These are phyloP conservation scores for Podaxis carcinomalis DNA, from an alignment of 768 basidiomycete species.

Conservation along the genomic window DNA sequence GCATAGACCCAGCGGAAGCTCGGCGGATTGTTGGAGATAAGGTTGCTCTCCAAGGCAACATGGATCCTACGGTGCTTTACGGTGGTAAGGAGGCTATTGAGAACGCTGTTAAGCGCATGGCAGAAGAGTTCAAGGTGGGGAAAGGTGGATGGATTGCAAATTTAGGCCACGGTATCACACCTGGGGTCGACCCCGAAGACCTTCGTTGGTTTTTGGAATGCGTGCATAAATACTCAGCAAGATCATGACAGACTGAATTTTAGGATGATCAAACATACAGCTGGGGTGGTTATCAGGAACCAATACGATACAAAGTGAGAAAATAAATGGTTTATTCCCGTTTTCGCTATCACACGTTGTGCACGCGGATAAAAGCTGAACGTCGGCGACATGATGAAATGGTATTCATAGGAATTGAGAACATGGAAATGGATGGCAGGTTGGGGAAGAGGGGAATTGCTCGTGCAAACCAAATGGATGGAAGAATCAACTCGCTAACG, in stretches of 20 bases:
- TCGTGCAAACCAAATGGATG: conserved; percentile 16
- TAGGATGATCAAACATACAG: background rate
- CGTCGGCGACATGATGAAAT: background rate
- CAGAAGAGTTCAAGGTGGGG: conserved; percentile 63
- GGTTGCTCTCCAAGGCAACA: conserved; percentile 85
- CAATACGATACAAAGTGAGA: background rate
- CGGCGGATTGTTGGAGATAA: conserved; percentile 54
- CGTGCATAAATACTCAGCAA: conserved; percentile 72
- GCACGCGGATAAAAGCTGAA: conserved; percentile 6
- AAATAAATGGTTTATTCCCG: background rate
- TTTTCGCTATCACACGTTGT: background rate
- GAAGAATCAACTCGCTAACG: conserved; percentile 9
- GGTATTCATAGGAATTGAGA: conserved; percentile 13
- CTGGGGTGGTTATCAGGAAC: background rate
- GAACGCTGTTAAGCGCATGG: conserved; percentile 77
- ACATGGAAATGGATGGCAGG: conserved; percentile 25
- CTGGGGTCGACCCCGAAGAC: conserved; percentile 92
- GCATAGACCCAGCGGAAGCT: conserved; percentile 72
- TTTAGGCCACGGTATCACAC: conserved; percentile 95
- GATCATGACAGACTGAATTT: conserved; percentile 11
- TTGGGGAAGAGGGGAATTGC: conserved; percentile 29
- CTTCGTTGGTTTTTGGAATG: conserved; percentile 89
- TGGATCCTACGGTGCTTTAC: conserved; percentile 86
- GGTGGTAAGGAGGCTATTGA: conserved; percentile 88
- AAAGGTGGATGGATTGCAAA: conserved; percentile 93